phyloP scores from a whole-genome alignment of 2,329 filamentous ascomycete species.

The Microdochium bolleyi region DNA sequence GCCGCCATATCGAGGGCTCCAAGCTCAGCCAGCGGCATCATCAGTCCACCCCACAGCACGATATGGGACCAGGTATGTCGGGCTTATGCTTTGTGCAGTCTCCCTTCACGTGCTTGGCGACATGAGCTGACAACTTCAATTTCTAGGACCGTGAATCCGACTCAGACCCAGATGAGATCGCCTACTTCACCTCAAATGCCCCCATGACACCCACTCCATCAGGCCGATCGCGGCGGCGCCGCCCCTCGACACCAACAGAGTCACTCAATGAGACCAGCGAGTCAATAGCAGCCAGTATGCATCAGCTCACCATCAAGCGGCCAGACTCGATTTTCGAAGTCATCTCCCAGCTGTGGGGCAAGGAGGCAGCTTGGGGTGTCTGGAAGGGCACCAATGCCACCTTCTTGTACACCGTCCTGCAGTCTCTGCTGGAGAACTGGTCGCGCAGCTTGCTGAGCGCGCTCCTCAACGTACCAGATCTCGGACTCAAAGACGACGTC shows the following conservation, averaged over 20 bases:
- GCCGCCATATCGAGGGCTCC: slow-evolving; percentile 18
- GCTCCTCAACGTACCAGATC: slow-evolving; percentile 80
- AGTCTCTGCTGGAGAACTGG: slow-evolving; percentile 87
- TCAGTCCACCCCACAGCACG: slow-evolving; percentile 21
- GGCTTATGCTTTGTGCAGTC: neutral
- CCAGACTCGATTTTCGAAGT: slow-evolving; percentile 80
- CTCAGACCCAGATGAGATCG: slow-evolving; percentile 68
- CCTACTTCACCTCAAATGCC: slow-evolving; percentile 70
- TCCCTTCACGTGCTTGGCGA: neutral
- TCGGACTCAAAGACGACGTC: slow-evolving; percentile 66
- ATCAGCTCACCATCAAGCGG: slow-evolving; percentile 64
- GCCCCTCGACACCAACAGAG: slow-evolving; percentile 19
- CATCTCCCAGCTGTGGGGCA: slow-evolving; percentile 79
- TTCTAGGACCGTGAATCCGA: slow-evolving; percentile 43
- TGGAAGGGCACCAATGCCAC: slow-evolving; percentile 94
- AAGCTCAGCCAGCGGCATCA: slow-evolving; percentile 10
- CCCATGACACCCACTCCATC: slow-evolving; percentile 43
- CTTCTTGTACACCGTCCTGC: slow-evolving; percentile 82
- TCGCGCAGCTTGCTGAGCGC: slow-evolving; percentile 85
- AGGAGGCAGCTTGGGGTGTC: slow-evolving; percentile 82
- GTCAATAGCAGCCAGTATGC: slow-evolving; percentile 25
- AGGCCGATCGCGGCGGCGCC: slow-evolving; percentile 24
- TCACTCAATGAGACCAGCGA: slow-evolving; percentile 26
- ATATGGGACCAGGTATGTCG: slow-evolving; percentile 21
- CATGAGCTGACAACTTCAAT: slow-evolving; percentile 5